These are phyloP conservation scores for Litchi chinensis DNA, from an alignment of 345 rosid species.

Conservation along the genomic window DNA sequence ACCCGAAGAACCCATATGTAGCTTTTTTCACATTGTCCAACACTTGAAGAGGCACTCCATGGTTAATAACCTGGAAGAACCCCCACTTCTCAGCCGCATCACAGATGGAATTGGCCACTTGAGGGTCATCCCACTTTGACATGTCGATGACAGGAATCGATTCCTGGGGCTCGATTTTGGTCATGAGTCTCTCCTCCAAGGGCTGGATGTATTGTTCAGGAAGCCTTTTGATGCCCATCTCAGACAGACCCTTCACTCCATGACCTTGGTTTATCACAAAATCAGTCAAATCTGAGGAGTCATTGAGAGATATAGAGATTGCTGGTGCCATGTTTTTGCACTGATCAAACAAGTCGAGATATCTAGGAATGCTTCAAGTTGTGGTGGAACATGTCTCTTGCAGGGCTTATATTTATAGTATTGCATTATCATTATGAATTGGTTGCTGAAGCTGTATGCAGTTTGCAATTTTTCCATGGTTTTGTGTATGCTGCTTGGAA, in stretches of 20 bases:
- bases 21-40: slow-evolving; percentile 33
- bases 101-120: slow-evolving; percentile 40
- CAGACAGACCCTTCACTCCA: slow-evolving; percentile 56
- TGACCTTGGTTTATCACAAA: slow-evolving; percentile 49
- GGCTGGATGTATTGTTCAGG: slow-evolving; percentile 50
- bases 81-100: slow-evolving; percentile 56
- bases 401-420: too few relatives aligned
- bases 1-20: too few relatives aligned
- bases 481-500: too few relatives aligned
- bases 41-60: slow-evolving; percentile 48
- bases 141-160: slow-evolving; percentile 48
- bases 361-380: too few relatives aligned
- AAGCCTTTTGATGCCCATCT: slow-evolving; percentile 27
- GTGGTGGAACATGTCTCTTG: too few relatives aligned
- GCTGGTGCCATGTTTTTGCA: slow-evolving; percentile 36
- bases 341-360: too few relatives aligned
- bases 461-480: too few relatives aligned
- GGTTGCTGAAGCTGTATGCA: too few relatives aligned
- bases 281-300: slow-evolving; percentile 37
- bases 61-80: slow-evolving; percentile 48
- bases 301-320: slow-evolving; percentile 21
- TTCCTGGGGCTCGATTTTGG: slow-evolving; percentile 33
- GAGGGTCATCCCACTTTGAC: slow-evolving; percentile 37
- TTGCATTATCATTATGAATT: too few relatives aligned
- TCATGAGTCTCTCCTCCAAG: slow-evolving; percentile 33